A percentile compares a stretch with the other conserved stretches of the same genome.
Evolutionary conservation across 495 filamentous ascomycete genomes (phyloP).

Genomic region (Baudoinia panamericana): DNA sequence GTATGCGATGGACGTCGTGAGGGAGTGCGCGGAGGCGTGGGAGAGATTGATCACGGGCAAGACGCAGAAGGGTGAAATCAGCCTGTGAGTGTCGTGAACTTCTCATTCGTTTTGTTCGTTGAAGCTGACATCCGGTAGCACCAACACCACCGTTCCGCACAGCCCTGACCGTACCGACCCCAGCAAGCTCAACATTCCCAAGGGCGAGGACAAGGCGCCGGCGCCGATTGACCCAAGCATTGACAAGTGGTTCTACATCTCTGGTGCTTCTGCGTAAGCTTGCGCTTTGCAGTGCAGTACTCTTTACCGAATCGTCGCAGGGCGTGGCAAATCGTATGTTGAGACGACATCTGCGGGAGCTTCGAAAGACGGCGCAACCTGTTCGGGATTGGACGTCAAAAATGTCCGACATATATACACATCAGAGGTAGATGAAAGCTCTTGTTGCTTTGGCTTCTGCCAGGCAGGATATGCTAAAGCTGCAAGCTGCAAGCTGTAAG

Average conservation of each 20-base stretch:
- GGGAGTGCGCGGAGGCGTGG: constrained; percentile 94
- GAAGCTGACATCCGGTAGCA: constrained; percentile 34
- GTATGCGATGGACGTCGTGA: constrained; percentile 90
- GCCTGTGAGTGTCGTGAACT: constrained; percentile 49
- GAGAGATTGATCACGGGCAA: constrained; percentile 88
- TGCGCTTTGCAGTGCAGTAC: too few relatives aligned
- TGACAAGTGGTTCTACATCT: constrained; percentile 99
- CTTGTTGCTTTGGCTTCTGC: too few relatives aligned
- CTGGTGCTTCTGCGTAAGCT: constrained; percentile 80
- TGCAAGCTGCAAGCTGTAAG: too few relatives aligned
- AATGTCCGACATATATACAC: constrained; percentile 1
- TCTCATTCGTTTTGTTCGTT: not conserved
- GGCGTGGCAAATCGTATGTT: too few relatives aligned
- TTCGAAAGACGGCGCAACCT: too few relatives aligned
- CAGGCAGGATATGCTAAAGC: too few relatives aligned
- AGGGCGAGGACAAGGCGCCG: constrained; percentile 60
- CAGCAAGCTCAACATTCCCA: constrained; percentile 55
- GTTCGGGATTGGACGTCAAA: too few relatives aligned
- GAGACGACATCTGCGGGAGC: too few relatives aligned
- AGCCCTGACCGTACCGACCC: constrained; percentile 53
- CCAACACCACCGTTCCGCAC: constrained; percentile 62
- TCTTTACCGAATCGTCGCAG: too few relatives aligned
- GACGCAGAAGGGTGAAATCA: constrained; percentile 59
- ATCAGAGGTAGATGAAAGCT: not conserved
- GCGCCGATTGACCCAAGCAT: constrained; percentile 91